Evolutionary conservation across 805 yeast species (phyloP).

Genomic region (Lipomyces chichibuensis): DNA sequence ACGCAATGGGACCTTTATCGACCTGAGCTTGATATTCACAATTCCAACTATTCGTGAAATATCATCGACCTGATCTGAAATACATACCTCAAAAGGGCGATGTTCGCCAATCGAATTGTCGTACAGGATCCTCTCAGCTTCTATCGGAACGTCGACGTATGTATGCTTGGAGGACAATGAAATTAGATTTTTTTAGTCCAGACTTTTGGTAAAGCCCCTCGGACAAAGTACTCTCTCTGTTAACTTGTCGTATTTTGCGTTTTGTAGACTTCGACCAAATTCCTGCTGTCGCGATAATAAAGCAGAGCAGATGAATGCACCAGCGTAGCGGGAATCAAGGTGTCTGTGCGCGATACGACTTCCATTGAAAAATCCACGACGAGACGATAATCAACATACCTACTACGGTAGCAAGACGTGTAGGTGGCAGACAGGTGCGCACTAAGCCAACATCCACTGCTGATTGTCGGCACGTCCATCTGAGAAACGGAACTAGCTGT

Average conservation of each 20-base stretch:
- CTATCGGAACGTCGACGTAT: constrained; percentile 17
- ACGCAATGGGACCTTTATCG: constrained; percentile 5
- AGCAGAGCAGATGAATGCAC: background rate
- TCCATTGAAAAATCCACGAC: constrained; percentile 12
- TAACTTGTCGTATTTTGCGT: constrained; percentile 11
- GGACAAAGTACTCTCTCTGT: constrained; percentile 28
- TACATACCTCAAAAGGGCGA: constrained; percentile 1
- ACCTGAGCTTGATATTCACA: constrained; percentile 6
- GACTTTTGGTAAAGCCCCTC: constrained; percentile 23
- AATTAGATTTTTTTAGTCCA: constrained; percentile 16
- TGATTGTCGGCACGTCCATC: background rate
- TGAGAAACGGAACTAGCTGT: constrained; percentile 4
- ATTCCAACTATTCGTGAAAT: constrained; percentile 11
- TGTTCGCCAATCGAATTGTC: constrained; percentile 11
- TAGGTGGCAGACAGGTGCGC: constrained; percentile 15
- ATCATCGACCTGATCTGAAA: constrained; percentile 17
- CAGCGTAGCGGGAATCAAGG: constrained; percentile 12
- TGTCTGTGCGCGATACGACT: background rate
- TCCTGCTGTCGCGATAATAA: background rate
- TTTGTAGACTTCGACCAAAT: background rate
- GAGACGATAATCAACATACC: constrained; percentile 14
- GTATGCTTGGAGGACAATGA: constrained; percentile 14
- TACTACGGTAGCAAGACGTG: constrained; percentile 1
- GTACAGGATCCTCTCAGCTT: background rate
- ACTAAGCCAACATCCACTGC: constrained; percentile 6